Evolutionary conservation across 139 green algal species (phyloP), one percentile per base, ranked within the genome.

Genomic region (Closterium sp.): DNA sequence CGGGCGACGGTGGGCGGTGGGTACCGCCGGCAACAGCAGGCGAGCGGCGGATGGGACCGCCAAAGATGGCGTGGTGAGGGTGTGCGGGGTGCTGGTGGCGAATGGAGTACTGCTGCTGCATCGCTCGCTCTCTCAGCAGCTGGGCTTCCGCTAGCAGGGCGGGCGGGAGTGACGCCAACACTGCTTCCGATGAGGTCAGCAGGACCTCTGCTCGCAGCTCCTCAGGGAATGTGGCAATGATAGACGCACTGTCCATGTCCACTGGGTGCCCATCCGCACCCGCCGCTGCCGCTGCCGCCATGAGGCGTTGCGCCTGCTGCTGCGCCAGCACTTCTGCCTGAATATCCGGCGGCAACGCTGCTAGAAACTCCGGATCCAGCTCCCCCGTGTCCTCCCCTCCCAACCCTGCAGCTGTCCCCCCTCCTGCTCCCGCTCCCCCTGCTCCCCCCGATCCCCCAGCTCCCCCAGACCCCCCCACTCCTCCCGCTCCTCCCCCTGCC

Each of bases 361-460:
- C 97, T 86, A 99, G 94, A 92, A 99, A 99, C 93, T 99, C 97
- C 4, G 98, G 97, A 87, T 99, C 98, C 24, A 99, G 95, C 22
- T 95, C 91, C 38, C n/a, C 86, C 22, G 30, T 42, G 19, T 88
- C 91, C 22, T 91, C 90, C 38, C 17, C 84, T 28, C 42, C 85
- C 50, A 42, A 19, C 31, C 31, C 29, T 29, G 89, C 31, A 27
- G 89, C 31, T 13, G 13, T 13, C 11, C 31, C 86, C 13, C 6
- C 31, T 30, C 17, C 86, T 11, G 2, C 86, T 19, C 30, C 30
- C 21, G 86, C 10, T 10, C 28, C 86, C 9, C n/a, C 32, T 5
- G 38, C 32, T 32, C 84, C 85, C 28, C 85, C 9, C 32, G 85
- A 27, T 31, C 85, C 85, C 10, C 28, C 22, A 3, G 85, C 28